A percentile compares a stretch with the other conserved stretches of the same genome.
These are phyloP conservation scores for Cetraspora pellucida DNA, from an alignment of 192 early-diverging fungal species.

Conservation along the genomic window DNA sequence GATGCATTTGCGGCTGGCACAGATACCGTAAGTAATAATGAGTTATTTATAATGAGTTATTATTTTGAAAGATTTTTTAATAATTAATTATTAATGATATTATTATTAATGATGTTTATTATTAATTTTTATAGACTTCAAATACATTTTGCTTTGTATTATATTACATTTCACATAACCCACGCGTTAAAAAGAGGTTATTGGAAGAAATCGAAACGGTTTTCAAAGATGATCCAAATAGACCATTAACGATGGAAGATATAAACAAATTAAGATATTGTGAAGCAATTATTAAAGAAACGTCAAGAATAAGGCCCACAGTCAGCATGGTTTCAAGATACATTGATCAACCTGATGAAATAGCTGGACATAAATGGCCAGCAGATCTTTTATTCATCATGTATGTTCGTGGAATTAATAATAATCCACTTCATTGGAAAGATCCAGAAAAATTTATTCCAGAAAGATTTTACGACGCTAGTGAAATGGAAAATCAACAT, in stretches of 20 bases:
- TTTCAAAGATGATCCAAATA: background rate
- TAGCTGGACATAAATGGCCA: constrained; percentile 16
- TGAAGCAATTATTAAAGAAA: constrained; percentile 15
- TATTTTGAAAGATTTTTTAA: background rate
- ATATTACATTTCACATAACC: constrained; percentile 15
- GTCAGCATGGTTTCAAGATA: background rate
- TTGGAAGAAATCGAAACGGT: background rate
- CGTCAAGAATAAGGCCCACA: background rate
- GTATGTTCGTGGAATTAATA: background rate
- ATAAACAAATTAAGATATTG: background rate
- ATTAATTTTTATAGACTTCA: background rate
- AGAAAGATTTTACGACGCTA: background rate
- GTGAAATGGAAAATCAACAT: background rate
- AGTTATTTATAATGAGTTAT: background rate
- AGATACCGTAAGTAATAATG: background rate
- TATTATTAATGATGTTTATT: background rate
- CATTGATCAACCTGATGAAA: background rate
- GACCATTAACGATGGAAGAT: background rate
- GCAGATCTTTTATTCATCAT: background rate
- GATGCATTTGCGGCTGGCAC: constrained; percentile 1
- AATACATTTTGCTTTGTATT: constrained; percentile 5
- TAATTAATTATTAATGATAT: background rate
- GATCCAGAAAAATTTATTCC: constrained; percentile 4
- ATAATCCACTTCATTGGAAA: background rate
- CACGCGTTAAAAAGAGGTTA: constrained; percentile 9